These are phyloP conservation scores for Vararia minispora DNA, from an alignment of 768 basidiomycete genomes.

Conservation along the genomic window DNA sequence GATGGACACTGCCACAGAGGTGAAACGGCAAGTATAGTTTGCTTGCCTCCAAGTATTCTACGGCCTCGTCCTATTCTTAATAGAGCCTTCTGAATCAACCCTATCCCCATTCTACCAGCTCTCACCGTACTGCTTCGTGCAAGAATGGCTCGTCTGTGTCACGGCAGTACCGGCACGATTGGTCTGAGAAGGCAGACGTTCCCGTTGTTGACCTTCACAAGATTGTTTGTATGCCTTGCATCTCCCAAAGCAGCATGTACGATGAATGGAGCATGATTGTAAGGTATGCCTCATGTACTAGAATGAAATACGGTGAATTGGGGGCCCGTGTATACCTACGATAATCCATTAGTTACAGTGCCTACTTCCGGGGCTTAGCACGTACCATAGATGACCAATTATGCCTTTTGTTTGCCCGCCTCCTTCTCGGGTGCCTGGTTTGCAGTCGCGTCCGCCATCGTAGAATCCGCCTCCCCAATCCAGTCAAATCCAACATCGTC, in stretches of 20 bases:
- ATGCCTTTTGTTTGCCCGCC: not conserved
- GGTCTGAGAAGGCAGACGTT: no score
- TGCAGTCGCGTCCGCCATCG: not conserved
- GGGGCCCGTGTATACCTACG: no score
- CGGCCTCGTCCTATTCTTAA: no score
- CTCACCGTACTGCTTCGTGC: no score
- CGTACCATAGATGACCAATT: not conserved
- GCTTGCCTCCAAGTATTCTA: not conserved
- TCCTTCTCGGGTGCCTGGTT: conserved; percentile 1
- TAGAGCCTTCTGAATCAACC: no score
- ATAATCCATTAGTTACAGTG: conserved; percentile 3
- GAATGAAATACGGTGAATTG: conserved; percentile 4
- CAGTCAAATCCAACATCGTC: conserved; percentile 32
- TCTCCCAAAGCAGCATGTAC: not conserved
- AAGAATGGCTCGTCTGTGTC: no score
- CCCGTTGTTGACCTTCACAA: no score
- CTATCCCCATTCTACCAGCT: no score
- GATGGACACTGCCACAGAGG: no score
- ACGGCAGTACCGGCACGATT: no score
- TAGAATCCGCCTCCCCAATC: conserved; percentile 16
- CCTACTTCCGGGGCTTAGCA: conserved; percentile 1
- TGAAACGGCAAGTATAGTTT: conserved; percentile 6
- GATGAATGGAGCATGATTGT: conserved; percentile 1
- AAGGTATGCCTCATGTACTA: not conserved
- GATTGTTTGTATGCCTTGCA: no score